These are phyloP conservation scores for Eucalyptus cladocalyx DNA, from an alignment of 345 rosid genomes.

Conservation along the genomic window DNA sequence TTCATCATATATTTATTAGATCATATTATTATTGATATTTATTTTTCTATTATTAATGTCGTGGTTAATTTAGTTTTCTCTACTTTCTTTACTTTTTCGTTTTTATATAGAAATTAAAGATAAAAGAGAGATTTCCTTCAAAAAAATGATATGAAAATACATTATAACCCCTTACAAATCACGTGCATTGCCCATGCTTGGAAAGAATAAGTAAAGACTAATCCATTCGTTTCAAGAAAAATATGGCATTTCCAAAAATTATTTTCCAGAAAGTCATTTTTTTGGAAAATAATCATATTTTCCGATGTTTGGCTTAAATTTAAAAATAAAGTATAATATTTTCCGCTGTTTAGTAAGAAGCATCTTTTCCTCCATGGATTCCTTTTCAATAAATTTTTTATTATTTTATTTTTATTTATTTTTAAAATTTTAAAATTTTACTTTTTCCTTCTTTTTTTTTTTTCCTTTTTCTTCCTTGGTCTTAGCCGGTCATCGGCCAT, in stretches of 20 bases:
- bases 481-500: accelerated
- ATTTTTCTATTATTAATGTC: not conserved
- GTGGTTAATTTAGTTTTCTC: not conserved
- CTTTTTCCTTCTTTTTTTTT: too few relatives aligned
- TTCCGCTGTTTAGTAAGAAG: accelerated
- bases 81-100: not conserved
- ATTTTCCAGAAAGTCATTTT: too few relatives aligned
- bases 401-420: too few relatives aligned
- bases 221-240: accelerated
- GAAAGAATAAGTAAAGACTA: not conserved
- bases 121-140: not conserved
- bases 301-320: accelerated
- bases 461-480: too few relatives aligned
- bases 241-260: too few relatives aligned
- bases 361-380: too few relatives aligned
- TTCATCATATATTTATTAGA: not conserved
- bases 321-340: too few relatives aligned
- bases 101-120: not conserved
- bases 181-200: not conserved
- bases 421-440: too few relatives aligned
- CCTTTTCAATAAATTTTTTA: too few relatives aligned
- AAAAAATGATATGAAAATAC: not conserved
- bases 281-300: too few relatives aligned
- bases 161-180: not conserved
- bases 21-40: not conserved